Conservation (phyloP, 2,329 filamentous ascomycete species). For the Fusarium metavorans region DNA sequence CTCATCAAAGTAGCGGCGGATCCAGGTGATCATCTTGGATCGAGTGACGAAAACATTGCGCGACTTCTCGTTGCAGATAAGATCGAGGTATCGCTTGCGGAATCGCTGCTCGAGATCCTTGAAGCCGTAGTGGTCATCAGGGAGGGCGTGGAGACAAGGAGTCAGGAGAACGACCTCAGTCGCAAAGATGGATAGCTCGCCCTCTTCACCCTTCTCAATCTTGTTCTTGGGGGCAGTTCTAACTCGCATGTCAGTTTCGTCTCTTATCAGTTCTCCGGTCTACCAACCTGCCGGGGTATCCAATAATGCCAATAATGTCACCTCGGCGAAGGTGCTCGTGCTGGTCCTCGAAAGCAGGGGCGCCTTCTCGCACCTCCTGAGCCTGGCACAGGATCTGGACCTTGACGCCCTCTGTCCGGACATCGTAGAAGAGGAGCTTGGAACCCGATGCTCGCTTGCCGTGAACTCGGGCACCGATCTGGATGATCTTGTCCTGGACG, state of each 20-base stretch:
- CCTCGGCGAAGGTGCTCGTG: slow-evolving; percentile 90
- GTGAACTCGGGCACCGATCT: slow-evolving; percentile 88
- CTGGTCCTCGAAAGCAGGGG: slow-evolving; percentile 82
- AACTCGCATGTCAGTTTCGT: slow-evolving; percentile 46
- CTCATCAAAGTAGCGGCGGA: slow-evolving; percentile 89
- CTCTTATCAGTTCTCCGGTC: neutral
- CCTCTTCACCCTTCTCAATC: slow-evolving; percentile 76
- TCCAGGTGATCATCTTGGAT: slow-evolving; percentile 88
- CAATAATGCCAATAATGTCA: slow-evolving; percentile 81
- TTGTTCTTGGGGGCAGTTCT: slow-evolving; percentile 91
- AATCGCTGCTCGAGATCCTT: slow-evolving; percentile 95
- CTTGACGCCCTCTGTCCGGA: slow-evolving; percentile 66
- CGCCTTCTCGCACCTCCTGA: slow-evolving; percentile 77
- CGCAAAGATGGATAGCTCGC: slow-evolving; percentile 95
- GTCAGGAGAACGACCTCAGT: slow-evolving; percentile 86
- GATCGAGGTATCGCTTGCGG: slow-evolving; percentile 92
- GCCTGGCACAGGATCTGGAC: slow-evolving; percentile 94
- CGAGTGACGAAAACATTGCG: slow-evolving; percentile 87
- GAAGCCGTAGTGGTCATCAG: slow-evolving; percentile 92
- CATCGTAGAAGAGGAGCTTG: slow-evolving; percentile 92
- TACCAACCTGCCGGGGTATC: slow-evolving; percentile 46
- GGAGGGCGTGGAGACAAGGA: slow-evolving; percentile 82
- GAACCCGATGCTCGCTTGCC: slow-evolving; percentile 84
- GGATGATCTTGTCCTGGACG: slow-evolving; percentile 79
- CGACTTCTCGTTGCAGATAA: slow-evolving; percentile 95